Evolutionary conservation across 768 basidiomycete genomes (phyloP).

Genomic region (Hygrophorus pudorinus): DNA sequence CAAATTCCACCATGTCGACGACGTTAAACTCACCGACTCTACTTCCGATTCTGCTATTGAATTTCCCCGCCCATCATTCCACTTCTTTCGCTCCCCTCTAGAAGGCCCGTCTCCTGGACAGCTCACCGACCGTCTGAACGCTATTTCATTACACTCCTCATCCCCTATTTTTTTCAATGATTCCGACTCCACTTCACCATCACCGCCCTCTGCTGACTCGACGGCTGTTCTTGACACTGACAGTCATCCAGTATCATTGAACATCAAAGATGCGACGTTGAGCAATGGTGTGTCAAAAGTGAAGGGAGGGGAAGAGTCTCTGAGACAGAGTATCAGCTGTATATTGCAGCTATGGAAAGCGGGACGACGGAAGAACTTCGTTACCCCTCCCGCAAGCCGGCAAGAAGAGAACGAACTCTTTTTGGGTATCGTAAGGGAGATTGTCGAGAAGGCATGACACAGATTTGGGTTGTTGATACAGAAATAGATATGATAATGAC

Average conservation of each 20-base stretch:
- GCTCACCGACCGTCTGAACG: constrained; percentile 31
- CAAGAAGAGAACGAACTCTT: constrained; percentile 25
- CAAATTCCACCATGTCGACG: constrained; percentile 9
- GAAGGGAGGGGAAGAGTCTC: constrained; percentile 24
- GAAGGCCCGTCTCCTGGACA: constrained; percentile 30
- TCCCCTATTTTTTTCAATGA: constrained; percentile 6
- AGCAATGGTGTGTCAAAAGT: neutral
- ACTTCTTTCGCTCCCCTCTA: constrained; percentile 26
- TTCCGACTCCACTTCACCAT: constrained; percentile 9
- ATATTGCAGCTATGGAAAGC: constrained; percentile 53
- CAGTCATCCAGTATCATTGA: too few relatives aligned
- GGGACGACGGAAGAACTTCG: constrained; percentile 14
- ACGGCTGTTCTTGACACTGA: too few relatives aligned
- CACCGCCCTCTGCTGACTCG: constrained; percentile 6
- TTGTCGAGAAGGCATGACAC: constrained; percentile 11
- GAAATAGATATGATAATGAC: neutral
- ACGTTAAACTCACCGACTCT: neutral
- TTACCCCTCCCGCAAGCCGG: constrained; percentile 3
- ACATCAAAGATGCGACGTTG: neutral
- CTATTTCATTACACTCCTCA: constrained; percentile 20
- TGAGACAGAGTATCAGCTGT: constrained; percentile 43
- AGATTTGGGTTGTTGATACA: neutral
- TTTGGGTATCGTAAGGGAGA: constrained; percentile 25
- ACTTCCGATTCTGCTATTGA: neutral
- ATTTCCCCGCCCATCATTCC: constrained; percentile 18